Evolutionary conservation across 768 basidiomycete genomes (phyloP), one percentile per base, ranked within the genome.

Genomic region (Pleurotus salmoneostramineus): DNA sequence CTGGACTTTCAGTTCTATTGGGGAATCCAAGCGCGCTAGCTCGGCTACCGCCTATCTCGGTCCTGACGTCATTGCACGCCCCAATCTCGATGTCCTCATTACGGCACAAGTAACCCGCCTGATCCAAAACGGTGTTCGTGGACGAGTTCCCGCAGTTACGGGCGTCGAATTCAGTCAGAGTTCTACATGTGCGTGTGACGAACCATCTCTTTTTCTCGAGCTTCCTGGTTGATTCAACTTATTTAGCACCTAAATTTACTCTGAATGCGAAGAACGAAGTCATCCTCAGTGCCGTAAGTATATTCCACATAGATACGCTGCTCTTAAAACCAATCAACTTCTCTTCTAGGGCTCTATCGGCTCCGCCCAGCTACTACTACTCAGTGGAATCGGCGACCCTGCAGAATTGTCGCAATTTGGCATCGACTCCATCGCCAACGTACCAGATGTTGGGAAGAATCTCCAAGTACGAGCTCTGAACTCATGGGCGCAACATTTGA

Each of bases 61-160:
- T 12, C 36, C 51, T 46, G 61, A 10, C 54, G 56, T 59, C 21
- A 44, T 67, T 8, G 40, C 40, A 12, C 65, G 69, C 4, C 45
- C 59, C 4, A 70, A 70, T 56, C 58, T 70, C 32, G 56, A 66
- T 50, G 62, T 70, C 27, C 52, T 70, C 21, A 57, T 64, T 14
- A 49, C 61, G 4, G 58, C 63, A 27, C 63, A 61, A 63, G 62
- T 63, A 3, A 62, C 62, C n/a, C 60, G 56, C 34, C 36, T 64
- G 10, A 12, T 64, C 6, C 51, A 57, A n/a, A 59, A 52, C 6
- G 51, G 51, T 17, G 15, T 14, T 8, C n/a, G n/a, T 14, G 40
- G 35, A 3, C 21, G 54, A 14, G 65, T 27, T n/a, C 60, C 51
- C 17, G 61, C 44, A n/a, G 56, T 51, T 60, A 60, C 31, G n/a